Conservation (phyloP, 306 rosid genomes). For the Cucumis cinereus region DNA sequence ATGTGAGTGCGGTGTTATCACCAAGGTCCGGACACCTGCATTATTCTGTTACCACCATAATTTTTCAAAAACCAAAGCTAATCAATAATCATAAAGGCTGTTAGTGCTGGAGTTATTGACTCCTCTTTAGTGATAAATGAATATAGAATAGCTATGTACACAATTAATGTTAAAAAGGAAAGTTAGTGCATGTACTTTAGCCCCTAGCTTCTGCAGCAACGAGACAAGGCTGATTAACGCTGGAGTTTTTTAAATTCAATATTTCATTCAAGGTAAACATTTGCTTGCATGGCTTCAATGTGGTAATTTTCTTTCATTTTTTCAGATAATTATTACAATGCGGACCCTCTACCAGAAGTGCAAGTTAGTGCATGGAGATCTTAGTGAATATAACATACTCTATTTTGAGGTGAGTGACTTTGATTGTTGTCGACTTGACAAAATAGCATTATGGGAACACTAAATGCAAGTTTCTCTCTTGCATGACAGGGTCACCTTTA, state of each 20-base stretch:
- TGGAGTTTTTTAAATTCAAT: not conserved
- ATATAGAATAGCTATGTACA: not conserved
- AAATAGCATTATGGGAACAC: not conserved
- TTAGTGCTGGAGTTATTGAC: not conserved
- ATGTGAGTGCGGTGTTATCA: conserved; percentile 2
- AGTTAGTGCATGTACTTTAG: not conserved
- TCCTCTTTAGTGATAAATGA: not conserved
- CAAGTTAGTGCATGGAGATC: conserved; percentile 92
- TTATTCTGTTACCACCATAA: not conserved
- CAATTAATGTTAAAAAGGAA: not conserved
- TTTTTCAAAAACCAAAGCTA: not conserved
- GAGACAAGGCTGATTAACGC: not conserved
- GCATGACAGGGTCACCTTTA: conserved; percentile 67
- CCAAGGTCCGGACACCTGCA: not conserved
- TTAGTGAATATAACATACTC: conserved; percentile 83
- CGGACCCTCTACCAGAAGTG: conserved; percentile 78
- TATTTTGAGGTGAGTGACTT: conserved; percentile 52
- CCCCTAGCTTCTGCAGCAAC: not conserved
- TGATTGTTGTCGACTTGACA: not conserved
- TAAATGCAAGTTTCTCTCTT: not conserved
- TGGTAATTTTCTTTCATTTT: conserved; percentile 2
- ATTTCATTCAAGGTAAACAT: not conserved
- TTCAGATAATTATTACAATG: conserved; percentile 72
- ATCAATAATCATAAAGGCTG: not conserved
- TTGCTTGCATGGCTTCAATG: not conserved